A percentile compares a stretch with the other conserved stretches of the same genome.
These are phyloP conservation scores for Prunus mongolica DNA, from an alignment of 306 rosid genomes.

Conservation along the genomic window DNA sequence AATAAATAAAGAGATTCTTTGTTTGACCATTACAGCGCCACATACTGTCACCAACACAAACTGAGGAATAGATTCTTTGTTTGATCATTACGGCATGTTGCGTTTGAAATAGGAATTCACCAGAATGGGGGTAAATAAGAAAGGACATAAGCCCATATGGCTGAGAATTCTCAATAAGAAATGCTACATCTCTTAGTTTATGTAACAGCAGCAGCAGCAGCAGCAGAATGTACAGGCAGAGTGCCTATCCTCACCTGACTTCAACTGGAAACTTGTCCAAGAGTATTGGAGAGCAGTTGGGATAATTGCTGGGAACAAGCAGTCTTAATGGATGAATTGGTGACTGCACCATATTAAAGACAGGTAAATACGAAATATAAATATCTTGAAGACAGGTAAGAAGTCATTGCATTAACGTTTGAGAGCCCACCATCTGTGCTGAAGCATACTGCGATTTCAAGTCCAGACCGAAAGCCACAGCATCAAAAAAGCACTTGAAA, in stretches of 20 bases:
- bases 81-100: too few relatives aligned
- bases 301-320: constrained; percentile 87
- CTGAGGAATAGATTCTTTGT: too few relatives aligned
- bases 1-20: background rate
- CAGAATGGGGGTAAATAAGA: background rate
- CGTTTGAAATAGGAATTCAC: background rate
- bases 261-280: constrained; percentile 74
- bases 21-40: background rate
- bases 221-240: background rate
- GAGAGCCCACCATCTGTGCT: constrained; percentile 59
- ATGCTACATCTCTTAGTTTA: background rate
- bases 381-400: background rate
- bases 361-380: constrained; percentile 19
- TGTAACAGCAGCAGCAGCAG: background rate
- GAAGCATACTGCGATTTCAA: constrained; percentile 77
- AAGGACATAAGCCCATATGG: too few relatives aligned
- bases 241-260: constrained; percentile 52
- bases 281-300: constrained; percentile 71
- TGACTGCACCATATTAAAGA: constrained; percentile 54
- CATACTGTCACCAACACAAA: background rate
- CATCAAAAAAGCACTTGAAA: constrained; percentile 80
- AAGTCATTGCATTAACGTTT: background rate
- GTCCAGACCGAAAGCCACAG: constrained; percentile 80
- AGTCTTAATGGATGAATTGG: constrained; percentile 81
- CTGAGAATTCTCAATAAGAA: background rate